Conservation (phyloP, 164 flowering plant genomes). For the Stephania cephalantha region DNA sequence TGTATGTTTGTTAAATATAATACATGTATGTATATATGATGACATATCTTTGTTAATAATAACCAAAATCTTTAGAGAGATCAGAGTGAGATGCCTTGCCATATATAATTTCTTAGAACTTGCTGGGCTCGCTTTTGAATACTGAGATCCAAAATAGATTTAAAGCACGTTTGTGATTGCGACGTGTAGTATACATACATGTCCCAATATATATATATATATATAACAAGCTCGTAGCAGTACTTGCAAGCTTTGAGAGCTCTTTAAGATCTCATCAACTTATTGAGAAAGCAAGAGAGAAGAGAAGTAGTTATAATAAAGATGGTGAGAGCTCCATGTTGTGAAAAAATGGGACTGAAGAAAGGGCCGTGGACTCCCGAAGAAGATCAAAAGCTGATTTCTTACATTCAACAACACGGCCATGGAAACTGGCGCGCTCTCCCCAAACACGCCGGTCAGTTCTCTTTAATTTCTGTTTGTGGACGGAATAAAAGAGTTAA, state of each 20-base stretch:
- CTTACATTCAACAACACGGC: constrained; percentile 47
- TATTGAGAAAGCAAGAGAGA: neutral
- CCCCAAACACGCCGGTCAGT: constrained; percentile 61
- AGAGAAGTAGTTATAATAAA: constrained; percentile 5
- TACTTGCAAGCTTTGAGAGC: neutral
- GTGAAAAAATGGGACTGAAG: constrained; percentile 70
- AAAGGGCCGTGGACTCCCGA: constrained; percentile 71
- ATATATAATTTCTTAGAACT: constrained; percentile 7
- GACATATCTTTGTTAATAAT: neutral
- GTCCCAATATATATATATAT: neutral
- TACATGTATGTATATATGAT: neutral
- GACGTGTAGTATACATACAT: neutral
- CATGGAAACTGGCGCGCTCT: constrained; percentile 66
- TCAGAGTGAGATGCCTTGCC: neutral
- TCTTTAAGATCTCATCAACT: neutral
- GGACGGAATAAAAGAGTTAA: no score
- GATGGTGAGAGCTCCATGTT: constrained; percentile 68
- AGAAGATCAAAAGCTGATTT: constrained; percentile 49
- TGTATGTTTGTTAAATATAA: neutral
- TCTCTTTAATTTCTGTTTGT: neutral
- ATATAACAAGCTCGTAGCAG: neutral
- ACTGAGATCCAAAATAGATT: neutral
- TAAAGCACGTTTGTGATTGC: neutral
- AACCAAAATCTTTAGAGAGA: neutral
- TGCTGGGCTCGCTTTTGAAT: constrained; percentile 2